phyloP scores from a whole-genome alignment of 2,329 filamentous ascomycete species.

The Neoascochyta sp. region DNA sequence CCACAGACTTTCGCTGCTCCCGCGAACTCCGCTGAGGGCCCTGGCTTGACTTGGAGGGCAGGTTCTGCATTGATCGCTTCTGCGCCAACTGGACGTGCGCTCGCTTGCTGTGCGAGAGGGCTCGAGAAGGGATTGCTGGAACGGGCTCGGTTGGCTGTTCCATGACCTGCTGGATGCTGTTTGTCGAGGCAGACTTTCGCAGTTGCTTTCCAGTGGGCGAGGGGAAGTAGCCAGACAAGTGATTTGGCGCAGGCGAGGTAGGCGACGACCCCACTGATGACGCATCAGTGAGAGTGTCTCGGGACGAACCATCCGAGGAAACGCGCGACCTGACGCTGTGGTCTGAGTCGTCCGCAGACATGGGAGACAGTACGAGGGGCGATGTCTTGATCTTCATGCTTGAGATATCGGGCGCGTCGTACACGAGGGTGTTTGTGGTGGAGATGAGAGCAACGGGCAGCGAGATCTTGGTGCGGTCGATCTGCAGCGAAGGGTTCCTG shows the following conservation, averaged over 20 bases:
- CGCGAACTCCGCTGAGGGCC: constrained; percentile 52
- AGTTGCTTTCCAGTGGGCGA: constrained; percentile 45
- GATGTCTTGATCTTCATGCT: constrained; percentile 42
- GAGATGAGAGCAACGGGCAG: constrained; percentile 81
- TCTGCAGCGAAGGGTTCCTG: constrained; percentile 43
- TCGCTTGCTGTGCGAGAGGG: constrained; percentile 85
- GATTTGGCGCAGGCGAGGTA: constrained; percentile 54
- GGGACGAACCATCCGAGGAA: constrained; percentile 51
- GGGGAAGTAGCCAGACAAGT: constrained; percentile 57
- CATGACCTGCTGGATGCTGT: constrained; percentile 26
- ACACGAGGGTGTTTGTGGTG: constrained; percentile 93
- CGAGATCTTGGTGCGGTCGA: constrained; percentile 73
- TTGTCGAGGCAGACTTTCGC: constrained; percentile 40
- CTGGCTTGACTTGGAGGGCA: constrained; percentile 21
- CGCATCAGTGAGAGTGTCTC: constrained; percentile 65
- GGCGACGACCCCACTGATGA: constrained; percentile 49
- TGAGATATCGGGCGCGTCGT: constrained; percentile 83
- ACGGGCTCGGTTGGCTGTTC: constrained; percentile 42
- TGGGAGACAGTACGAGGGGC: constrained; percentile 54
- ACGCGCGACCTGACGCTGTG: constrained; percentile 50
- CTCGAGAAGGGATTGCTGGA: constrained; percentile 71
- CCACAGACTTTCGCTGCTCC: constrained; percentile 50
- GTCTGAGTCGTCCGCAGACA: constrained; percentile 68
- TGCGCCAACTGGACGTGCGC: constrained; percentile 72
- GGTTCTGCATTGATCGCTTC: constrained; percentile 56